Percentiles rank a stretch among this genome's conserved stretches.
Evolutionary conservation across 352 stramenopile genomes (phyloP).

Genomic region (Globisporangium parvum): DNA sequence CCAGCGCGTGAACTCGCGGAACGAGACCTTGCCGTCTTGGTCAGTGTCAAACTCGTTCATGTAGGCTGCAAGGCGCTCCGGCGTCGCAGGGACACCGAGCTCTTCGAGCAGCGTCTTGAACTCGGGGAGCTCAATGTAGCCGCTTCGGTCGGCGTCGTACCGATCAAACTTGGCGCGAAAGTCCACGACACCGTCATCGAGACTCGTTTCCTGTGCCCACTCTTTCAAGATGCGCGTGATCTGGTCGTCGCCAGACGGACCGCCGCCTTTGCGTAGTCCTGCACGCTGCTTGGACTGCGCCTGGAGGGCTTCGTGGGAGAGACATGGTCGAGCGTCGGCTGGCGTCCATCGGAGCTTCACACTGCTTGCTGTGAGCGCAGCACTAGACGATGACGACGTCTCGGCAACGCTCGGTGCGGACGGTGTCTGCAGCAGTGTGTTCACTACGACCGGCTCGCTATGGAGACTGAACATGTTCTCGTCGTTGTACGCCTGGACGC

Average conservation of each 20-base stretch:
- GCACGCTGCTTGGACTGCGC: conserved; percentile 19
- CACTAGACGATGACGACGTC: conserved; percentile 7
- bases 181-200: conserved; percentile 66
- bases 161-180: conserved; percentile 70
- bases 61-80: conserved; percentile 80
- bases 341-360: conserved; percentile 54
- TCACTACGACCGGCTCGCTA: conserved; percentile 70
- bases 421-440: conserved; percentile 81
- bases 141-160: conserved; percentile 67
- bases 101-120: conserved; percentile 83
- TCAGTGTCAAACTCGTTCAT: conserved; percentile 79
- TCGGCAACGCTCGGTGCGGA: conserved; percentile 35
- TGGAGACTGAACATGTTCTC: conserved; percentile 64
- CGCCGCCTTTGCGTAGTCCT: conserved; percentile 16
- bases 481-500: conserved; percentile 79
- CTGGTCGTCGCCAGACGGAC: conserved; percentile 40
- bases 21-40: conserved; percentile 80
- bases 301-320: conserved; percentile 49
- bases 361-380: conserved; percentile 3
- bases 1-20: conserved; percentile 84
- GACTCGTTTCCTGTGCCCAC: conserved; percentile 73
- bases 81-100: conserved; percentile 72
- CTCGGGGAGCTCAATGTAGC: conserved; percentile 78
- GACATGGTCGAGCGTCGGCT: conserved; percentile 30
- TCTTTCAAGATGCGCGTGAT: conserved; percentile 77